Conservation (phyloP, 345 rosid species). For the Acer campestre region DNA sequence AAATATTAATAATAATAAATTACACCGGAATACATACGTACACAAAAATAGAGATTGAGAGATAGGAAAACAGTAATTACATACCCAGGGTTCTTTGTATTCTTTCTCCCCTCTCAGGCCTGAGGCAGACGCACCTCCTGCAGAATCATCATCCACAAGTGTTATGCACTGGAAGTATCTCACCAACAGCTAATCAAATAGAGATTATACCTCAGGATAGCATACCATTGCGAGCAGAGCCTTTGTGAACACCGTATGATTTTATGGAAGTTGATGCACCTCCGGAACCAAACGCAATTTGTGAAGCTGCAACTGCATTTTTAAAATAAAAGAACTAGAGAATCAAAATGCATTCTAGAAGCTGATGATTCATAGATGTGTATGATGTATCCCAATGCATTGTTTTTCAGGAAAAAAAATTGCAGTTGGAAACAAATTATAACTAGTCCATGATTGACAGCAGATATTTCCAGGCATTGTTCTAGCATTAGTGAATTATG, state of each 20-base stretch:
- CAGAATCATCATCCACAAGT: conserved; percentile 14
- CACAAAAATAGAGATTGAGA: neutral
- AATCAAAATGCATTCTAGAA: neutral
- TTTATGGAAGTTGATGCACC: conserved; percentile 43
- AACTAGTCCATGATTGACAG: neutral
- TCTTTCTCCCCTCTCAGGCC: conserved; percentile 44
- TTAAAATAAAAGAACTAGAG: conserved; percentile 1
- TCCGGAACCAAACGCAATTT: conserved; percentile 59
- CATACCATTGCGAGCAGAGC: conserved; percentile 29
- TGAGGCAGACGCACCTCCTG: conserved; percentile 46
- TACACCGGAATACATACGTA: neutral
- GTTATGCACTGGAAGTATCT: conserved; percentile 17
- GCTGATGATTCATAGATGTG: conserved; percentile 13
- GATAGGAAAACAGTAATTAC: conserved; percentile 22
- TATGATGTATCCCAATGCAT: neutral
- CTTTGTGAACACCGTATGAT: conserved; percentile 39
- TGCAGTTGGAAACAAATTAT: neutral
- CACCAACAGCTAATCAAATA: conserved; percentile 6
- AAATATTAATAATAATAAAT: neutral
- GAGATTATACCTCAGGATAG: neutral
- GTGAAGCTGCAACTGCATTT: conserved; percentile 42
- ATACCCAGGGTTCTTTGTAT: conserved; percentile 90
- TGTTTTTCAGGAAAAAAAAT: neutral
- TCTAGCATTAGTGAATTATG: neutral
- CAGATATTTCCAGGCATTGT: neutral